Base-by-base conservation (phyloP, 2,329 filamentous ascomycete genomes). In the Fusarium sp. region DNA sequence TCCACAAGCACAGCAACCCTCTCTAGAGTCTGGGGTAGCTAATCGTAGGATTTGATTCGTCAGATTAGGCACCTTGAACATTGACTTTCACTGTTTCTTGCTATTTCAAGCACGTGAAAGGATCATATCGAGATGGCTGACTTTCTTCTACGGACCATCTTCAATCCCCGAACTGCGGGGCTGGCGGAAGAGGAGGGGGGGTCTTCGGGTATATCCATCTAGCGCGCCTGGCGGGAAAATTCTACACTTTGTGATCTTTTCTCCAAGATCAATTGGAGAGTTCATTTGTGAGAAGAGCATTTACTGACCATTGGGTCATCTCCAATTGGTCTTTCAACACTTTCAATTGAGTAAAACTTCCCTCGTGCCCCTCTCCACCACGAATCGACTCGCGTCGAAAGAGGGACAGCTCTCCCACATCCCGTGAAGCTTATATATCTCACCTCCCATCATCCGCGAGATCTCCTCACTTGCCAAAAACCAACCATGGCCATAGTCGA, bases 401-500 rank as follows among this genome's bases (percentile, higher is more conserved):
- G 14, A 49, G 23, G 13, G 3, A 11, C 23, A 16, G 5, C 23
- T n/a, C 42, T 27, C 38, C 55, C 40, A 49, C 55, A 49, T 46
- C 20, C 27, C 27, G 27, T 18, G 3, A 61, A 61, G 49, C 25
- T 46, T 14, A 54, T 27, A n/a, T 14, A 18, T n/a, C 25, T 1
- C 2, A n/a, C 25, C 1, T 2, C 11, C 44, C 40, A 54, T 31
- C 44, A 14, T 4, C 7, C 34, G 1, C 27, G 40, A 20, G 29
- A 51, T 33, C 29, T 23, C 42, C 31, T 53, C 16, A 53, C 16
- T 33, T 23, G 16, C 13, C 18, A 33, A 36, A 36, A 23, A 2
- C 29, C 34, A 34, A 25, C 25, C 49, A 79, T 80, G 79, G 74
- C 76, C 0, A 29, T 80, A 20, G 33, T 77, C 4, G 72, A 76